Conservation (phyloP, 2,329 filamentous ascomycete species). For the Aspergillus aculeatus region DNA sequence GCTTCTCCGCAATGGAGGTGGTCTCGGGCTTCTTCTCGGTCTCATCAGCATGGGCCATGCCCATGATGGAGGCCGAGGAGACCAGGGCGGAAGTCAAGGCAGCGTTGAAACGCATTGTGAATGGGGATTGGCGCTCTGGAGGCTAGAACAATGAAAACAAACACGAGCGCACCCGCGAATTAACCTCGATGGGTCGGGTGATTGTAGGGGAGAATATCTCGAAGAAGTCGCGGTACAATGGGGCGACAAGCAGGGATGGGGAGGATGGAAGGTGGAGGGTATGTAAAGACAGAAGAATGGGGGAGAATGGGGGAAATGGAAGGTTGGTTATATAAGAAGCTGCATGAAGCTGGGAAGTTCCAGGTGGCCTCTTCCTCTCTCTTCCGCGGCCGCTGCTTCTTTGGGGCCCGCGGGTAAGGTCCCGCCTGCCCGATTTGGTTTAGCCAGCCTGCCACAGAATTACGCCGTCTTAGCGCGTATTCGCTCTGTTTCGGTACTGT, state of each 20-base stretch:
- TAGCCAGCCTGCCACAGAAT: conserved; percentile 9
- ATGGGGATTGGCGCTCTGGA: conserved; percentile 4
- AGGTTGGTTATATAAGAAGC: conserved; percentile 33
- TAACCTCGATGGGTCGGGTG: conserved; percentile 18
- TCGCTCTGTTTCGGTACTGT: neutral
- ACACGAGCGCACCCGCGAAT: conserved; percentile 21
- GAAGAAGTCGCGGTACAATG: conserved; percentile 1
- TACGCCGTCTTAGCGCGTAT: neutral
- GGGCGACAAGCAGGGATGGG: neutral
- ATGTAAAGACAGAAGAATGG: neutral
- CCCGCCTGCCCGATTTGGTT: conserved; percentile 16
- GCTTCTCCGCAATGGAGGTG: conserved; percentile 63
- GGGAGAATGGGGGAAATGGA: conserved; percentile 17
- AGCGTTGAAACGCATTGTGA: conserved; percentile 80
- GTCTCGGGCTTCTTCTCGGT: conserved; percentile 58
- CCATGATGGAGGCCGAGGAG: conserved; percentile 67
- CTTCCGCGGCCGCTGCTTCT: conserved; percentile 31
- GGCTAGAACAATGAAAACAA: conserved; percentile 14
- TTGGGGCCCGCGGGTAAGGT: conserved; percentile 10
- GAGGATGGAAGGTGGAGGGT: neutral
- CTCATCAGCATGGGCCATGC: conserved; percentile 66
- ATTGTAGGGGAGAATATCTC: conserved; percentile 5
- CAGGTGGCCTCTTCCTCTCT: conserved; percentile 49
- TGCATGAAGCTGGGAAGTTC: conserved; percentile 33
- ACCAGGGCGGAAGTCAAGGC: conserved; percentile 69